Conservation (phyloP, 2,329 filamentous ascomycete species). For the Claviceps sp. region DNA sequence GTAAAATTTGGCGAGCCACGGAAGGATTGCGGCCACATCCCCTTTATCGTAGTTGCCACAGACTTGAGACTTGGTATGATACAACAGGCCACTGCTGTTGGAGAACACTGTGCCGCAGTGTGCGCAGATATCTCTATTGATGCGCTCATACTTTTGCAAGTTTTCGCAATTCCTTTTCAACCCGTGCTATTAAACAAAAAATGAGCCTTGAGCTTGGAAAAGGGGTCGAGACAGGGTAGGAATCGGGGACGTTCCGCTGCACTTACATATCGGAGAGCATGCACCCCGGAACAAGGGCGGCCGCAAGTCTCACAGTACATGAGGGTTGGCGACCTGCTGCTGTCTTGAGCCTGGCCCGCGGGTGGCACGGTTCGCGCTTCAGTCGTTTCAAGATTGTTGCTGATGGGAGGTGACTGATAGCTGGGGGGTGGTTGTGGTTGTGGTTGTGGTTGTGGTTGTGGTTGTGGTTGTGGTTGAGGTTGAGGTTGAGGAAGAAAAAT, state of each 20-base stretch:
- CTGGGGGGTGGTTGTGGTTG: too few relatives aligned
- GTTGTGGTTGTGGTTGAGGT: too few relatives aligned
- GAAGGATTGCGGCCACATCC: slow-evolving; percentile 1
- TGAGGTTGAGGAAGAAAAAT: not conserved
- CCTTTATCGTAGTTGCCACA: slow-evolving; percentile 28
- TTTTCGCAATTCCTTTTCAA: slow-evolving; percentile 15
- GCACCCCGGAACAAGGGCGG: slow-evolving; percentile 21
- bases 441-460: too few relatives aligned
- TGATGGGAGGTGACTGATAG: not conserved
- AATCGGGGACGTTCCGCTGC: not conserved
- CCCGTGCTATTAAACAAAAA: slow-evolving; percentile 13
- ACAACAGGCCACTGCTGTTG: slow-evolving; percentile 26
- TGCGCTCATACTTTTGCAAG: slow-evolving; percentile 4
- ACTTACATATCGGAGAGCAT: slow-evolving; percentile 21
- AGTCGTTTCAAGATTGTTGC: not conserved
- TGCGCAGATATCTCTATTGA: slow-evolving; percentile 25
- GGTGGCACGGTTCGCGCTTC: not conserved
- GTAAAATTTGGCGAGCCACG: slow-evolving; percentile 3
- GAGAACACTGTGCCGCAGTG: slow-evolving; percentile 32
- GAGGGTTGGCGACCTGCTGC: slow-evolving; percentile 2
- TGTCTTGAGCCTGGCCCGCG: not conserved
- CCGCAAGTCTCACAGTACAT: slow-evolving; percentile 17
- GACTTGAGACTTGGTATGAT: slow-evolving; percentile 30
- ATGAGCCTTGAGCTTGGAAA: slow-evolving; percentile 4
- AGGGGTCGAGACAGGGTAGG: not conserved